Evolutionary conservation across 768 basidiomycete genomes (phyloP), one percentile per base, ranked within the genome.

Genomic region (Mycena pura): DNA sequence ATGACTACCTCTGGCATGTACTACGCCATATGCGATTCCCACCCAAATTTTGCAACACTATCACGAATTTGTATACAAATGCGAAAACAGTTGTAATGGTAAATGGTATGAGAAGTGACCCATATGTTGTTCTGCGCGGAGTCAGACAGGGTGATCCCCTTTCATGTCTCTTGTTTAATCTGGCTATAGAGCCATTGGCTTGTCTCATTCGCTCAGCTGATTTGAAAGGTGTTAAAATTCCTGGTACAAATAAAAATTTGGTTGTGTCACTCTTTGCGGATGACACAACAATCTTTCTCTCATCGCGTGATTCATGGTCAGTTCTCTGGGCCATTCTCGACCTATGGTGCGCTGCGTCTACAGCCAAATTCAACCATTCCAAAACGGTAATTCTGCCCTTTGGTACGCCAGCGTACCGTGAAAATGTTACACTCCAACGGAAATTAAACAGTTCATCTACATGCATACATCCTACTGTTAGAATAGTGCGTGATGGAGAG

Each of bases 311-410:
- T 50, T 46, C 66, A 15, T 73, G 73, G 14, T 38, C 41, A 0
- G 53, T 49, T 0, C 72, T 83, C 0, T 34, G 66, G 7, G 0
- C 27, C 0, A 68, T 81, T 2, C 77, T 82, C 0, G 29, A 71
- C 0, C 34, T 39, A 0, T 84, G 82, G 82, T 83, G 78, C 57
- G 24, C 21, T 0, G 77, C 73, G 11, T 76, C 77, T 17, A 65
- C 71, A 1, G 81, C 78, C 0, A 78, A 76, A 45, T 83, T 82
- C 60, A 83, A 82, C 48, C 49, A 64, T 0, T 44, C 52, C 0
- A 84, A 84, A 64, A 82, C 80, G 0, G 72, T 75, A 25, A 64
- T 79, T 2, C 65, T 81, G 1, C 78, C 78, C 0, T 68, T 80
- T 0, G 78, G 80, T 0, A 39, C 54, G 3, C 19, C 24, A 8